These are phyloP conservation scores for Phallus indusiatus DNA, from an alignment of 768 basidiomycete species.

Conservation along the genomic window DNA sequence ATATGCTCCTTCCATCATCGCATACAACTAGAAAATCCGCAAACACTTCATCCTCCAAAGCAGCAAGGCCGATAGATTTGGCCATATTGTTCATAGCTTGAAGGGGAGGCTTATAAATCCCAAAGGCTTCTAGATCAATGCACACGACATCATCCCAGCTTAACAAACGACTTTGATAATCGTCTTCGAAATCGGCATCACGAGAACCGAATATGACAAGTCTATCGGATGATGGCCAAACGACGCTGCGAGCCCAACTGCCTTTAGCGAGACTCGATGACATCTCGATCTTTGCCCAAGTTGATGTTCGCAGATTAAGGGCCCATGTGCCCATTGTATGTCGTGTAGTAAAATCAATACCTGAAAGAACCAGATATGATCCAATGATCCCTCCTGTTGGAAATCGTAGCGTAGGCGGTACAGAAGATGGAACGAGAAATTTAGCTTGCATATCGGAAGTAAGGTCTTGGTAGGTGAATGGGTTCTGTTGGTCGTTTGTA, in stretches of 20 bases:
- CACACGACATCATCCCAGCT: conserved; percentile 26
- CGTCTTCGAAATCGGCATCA: conserved; percentile 22
- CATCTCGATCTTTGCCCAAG: conserved; percentile 22
- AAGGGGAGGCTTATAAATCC: conserved; percentile 30
- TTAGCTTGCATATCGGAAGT: conserved; percentile 22
- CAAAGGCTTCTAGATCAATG: conserved; percentile 31
- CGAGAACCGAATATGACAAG: conserved; percentile 32
- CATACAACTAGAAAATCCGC: conserved; percentile 34
- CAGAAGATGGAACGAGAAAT: conserved; percentile 22
- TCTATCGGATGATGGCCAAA: conserved; percentile 24
- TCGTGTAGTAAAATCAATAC: conserved; percentile 31
- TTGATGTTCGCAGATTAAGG: conserved; percentile 24
- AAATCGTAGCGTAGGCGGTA: conserved; percentile 37
- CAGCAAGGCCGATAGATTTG: conserved; percentile 25
- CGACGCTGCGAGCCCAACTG: conserved; percentile 35
- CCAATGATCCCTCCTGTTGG: conserved; percentile 37
- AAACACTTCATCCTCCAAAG: conserved; percentile 23
- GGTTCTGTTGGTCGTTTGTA: conserved; percentile 24
- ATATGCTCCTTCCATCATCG: conserved; percentile 29
- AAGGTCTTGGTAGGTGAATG: conserved; percentile 16
- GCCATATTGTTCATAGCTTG: conserved; percentile 17
- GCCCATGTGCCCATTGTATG: conserved; percentile 35
- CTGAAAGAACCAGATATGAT: conserved; percentile 31
- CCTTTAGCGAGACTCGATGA: conserved; percentile 23
- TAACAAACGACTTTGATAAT: conserved; percentile 25